Percentiles rank a stretch among this genome's conserved stretches.
These are phyloP conservation scores for Xylaria bambusicola DNA, from an alignment of 495 filamentous ascomycete genomes.

Conservation along the genomic window DNA sequence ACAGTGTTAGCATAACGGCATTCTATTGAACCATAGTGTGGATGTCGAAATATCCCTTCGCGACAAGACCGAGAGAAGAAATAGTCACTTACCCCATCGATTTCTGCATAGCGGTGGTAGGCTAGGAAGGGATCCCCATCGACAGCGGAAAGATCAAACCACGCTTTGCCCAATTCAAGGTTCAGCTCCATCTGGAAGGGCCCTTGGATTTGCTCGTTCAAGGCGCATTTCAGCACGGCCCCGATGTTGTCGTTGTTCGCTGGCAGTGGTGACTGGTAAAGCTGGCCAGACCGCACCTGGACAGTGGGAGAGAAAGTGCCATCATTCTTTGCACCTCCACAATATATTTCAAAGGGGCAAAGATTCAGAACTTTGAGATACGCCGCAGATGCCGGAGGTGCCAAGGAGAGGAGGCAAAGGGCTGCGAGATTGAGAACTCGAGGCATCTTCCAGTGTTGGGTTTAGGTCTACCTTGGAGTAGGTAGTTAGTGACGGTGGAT, in stretches of 20 bases:
- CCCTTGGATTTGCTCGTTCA: not conserved
- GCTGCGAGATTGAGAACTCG: not conserved
- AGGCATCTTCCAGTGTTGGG: too few species aligned
- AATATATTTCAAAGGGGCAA: slow-evolving; percentile 23
- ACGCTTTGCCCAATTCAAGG: slow-evolving; percentile 14
- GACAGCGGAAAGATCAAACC: slow-evolving; percentile 24
- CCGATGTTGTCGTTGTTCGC: slow-evolving; percentile 24
- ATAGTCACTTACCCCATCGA: slow-evolving; percentile 16
- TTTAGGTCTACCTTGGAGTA: too few species aligned
- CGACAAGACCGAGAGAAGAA: not conserved
- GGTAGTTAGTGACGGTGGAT: too few species aligned
- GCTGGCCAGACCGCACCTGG: not conserved
- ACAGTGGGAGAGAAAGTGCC: slow-evolving; percentile 14
- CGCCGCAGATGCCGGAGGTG: not conserved
- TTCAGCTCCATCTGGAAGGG: slow-evolving; percentile 26
- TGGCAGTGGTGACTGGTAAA: slow-evolving; percentile 17
- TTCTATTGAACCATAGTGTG: too few species aligned
- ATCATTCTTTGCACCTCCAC: slow-evolving; percentile 25
- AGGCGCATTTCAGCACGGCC: slow-evolving; percentile 21
- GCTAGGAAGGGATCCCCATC: slow-evolving; percentile 22
- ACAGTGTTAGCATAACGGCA: not conserved
- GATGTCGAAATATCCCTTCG: too few species aligned
- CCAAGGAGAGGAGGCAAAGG: not conserved
- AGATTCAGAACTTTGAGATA: slow-evolving; percentile 19
- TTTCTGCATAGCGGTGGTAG: slow-evolving; percentile 20